Evolutionary conservation across 495 filamentous ascomycete species (phyloP).

Genomic region (Polyplosphaeria fusca): DNA sequence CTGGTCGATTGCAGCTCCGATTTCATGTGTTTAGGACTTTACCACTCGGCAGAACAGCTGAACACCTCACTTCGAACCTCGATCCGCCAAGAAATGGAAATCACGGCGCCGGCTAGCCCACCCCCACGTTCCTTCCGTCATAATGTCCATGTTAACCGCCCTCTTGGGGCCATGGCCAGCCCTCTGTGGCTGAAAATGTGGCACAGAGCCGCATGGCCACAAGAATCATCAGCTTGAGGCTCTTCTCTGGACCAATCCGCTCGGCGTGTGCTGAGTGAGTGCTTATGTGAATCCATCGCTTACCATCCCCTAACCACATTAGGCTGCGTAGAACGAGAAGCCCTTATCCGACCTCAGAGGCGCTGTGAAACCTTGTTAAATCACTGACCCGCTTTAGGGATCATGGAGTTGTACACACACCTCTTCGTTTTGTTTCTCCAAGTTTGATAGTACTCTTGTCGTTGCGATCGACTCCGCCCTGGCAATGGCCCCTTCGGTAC

Average conservation of each 20-base stretch:
- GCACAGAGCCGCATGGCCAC: not conserved
- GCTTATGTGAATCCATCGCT: not conserved
- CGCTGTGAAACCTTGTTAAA: too few species aligned
- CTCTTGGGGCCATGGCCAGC: not conserved
- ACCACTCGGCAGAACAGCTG: too few species aligned
- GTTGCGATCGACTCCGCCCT: not conserved
- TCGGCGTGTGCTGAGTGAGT: not conserved
- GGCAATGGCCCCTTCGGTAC: not conserved
- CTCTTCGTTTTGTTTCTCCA: slow-evolving; percentile 5
- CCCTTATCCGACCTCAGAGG: too few species aligned
- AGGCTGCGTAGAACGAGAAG: not conserved
- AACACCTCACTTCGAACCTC: too few species aligned
- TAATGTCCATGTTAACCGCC: too few species aligned
- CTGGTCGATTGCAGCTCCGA: too few species aligned
- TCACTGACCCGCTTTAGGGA: too few species aligned
- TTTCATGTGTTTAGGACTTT: too few species aligned
- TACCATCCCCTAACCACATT: not conserved
- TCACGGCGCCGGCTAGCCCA: too few species aligned
- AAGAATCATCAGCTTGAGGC: not conserved
- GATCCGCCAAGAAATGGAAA: too few species aligned
- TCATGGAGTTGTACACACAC: too few species aligned
- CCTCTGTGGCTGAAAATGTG: not conserved
- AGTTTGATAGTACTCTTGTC: not conserved
- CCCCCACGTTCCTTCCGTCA: too few species aligned
- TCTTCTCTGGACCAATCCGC: not conserved